Conservation (phyloP, 768 basidiomycete species). For the Mycena galopus region DNA sequence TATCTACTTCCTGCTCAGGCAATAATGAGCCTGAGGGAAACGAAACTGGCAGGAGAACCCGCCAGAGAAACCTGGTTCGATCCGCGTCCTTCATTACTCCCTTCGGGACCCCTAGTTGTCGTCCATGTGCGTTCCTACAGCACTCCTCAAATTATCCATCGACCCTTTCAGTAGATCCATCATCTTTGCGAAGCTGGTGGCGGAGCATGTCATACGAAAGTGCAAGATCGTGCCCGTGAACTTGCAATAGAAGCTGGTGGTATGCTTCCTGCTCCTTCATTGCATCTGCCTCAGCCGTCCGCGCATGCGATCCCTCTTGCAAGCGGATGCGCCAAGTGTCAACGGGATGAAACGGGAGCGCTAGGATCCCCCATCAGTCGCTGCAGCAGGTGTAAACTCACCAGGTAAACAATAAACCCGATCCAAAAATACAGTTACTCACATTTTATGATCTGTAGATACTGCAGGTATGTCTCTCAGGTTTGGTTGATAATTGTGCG, state of each 20-base stretch:
- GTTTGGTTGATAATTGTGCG: neutral
- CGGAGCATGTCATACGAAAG: constrained; percentile 29
- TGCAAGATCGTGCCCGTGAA: constrained; percentile 15
- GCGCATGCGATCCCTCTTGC: constrained; percentile 20
- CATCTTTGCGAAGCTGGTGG: constrained; percentile 31
- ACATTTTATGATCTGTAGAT: neutral
- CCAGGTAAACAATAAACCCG: neutral
- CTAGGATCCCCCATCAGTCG: constrained; percentile 14
- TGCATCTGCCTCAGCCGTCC: constrained; percentile 1
- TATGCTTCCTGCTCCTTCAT: constrained; percentile 4
- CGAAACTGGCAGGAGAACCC: constrained; percentile 22
- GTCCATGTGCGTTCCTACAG: constrained; percentile 5
- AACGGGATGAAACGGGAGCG: constrained; percentile 25
- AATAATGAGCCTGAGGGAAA: neutral
- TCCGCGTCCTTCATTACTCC: constrained; percentile 23
- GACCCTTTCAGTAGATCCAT: constrained; percentile 23
- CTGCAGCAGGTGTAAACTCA: constrained; percentile 30
- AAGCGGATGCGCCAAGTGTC: constrained; percentile 28
- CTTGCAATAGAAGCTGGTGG: constrained; percentile 19
- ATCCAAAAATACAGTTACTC: neutral
- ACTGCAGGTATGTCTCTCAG: constrained; percentile 22
- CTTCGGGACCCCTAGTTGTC: constrained; percentile 4
- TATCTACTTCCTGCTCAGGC: neutral
- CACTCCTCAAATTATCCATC: neutral
- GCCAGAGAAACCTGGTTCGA: constrained; percentile 30